phyloP scores from a whole-genome alignment of 2,329 filamentous ascomycete species.

The Periglandula ipomoeae region DNA sequence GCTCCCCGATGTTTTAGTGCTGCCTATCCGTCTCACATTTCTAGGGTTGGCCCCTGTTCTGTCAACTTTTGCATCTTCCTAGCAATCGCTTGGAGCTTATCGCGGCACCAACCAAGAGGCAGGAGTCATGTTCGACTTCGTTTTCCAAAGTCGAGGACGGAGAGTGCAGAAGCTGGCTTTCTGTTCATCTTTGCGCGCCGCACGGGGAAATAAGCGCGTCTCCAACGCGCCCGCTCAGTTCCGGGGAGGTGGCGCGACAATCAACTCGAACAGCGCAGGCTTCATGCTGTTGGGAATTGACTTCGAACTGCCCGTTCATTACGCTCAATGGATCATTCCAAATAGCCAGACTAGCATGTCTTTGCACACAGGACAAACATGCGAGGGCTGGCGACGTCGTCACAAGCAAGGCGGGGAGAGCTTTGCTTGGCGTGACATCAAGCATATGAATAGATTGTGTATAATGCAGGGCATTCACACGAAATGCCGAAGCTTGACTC shows the following conservation, averaged over 20 bases:
- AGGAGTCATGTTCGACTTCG: neutral
- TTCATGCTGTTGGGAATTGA: too few species aligned
- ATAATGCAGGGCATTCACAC: neutral
- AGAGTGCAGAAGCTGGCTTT: too few species aligned
- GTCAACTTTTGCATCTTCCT: neutral
- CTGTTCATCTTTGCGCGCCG: too few species aligned
- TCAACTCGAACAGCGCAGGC: too few species aligned
- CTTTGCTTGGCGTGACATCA: neutral
- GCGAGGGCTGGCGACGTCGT: neutral
- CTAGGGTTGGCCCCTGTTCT: neutral
- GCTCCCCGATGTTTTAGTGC: constrained; percentile 4
- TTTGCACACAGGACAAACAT: neutral
- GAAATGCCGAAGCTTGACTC: neutral
- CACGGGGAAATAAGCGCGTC: too few species aligned
- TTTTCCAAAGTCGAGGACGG: neutral
- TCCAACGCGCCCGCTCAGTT: too few species aligned
- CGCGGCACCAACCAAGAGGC: neutral
- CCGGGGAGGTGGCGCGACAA: too few species aligned
- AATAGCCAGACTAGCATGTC: neutral
- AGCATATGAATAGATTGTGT: neutral
- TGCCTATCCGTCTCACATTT: neutral
- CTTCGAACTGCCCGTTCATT: too few species aligned
- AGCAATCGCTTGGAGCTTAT: neutral
- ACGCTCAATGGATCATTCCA: neutral
- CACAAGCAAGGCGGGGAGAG: neutral